A percentile compares a stretch with the other conserved stretches of the same genome.
These are phyloP conservation scores for Trametes sp. DNA, from an alignment of 1,284 basidiomycete species.

Conservation along the genomic window DNA sequence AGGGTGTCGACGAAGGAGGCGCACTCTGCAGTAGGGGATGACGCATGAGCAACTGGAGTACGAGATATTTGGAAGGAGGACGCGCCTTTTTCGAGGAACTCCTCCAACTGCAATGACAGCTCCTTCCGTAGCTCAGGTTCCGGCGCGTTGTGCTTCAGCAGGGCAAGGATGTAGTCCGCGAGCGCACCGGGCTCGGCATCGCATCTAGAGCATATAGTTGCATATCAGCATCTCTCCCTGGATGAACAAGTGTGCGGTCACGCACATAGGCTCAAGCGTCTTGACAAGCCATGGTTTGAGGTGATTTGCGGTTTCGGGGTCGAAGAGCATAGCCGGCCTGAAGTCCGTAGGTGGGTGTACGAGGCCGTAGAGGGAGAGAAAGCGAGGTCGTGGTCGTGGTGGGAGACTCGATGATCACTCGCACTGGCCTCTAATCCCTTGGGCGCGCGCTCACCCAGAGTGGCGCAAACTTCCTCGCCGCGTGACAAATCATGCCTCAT, in stretches of 20 bases:
- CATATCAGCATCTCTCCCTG: slow-evolving; percentile 18
- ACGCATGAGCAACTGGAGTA: slow-evolving; percentile 12
- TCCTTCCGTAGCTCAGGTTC: slow-evolving; percentile 87
- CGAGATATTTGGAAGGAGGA: slow-evolving; percentile 15
- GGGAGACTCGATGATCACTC: slow-evolving; percentile 21
- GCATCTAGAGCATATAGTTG: slow-evolving; percentile 63
- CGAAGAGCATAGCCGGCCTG: slow-evolving; percentile 62
- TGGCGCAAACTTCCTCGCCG: slow-evolving; percentile 34
- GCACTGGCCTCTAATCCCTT: slow-evolving; percentile 6
- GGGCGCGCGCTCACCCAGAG: slow-evolving; percentile 16
- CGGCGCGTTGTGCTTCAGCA: slow-evolving; percentile 88
- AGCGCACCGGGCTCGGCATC: slow-evolving; percentile 96
- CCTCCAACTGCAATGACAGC: slow-evolving; percentile 80
- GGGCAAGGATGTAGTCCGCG: slow-evolving; percentile 94
- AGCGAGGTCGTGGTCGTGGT: slow-evolving; percentile 20
- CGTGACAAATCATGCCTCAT: slow-evolving; percentile 23
- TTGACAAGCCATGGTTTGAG: slow-evolving; percentile 86
- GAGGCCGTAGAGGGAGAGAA: slow-evolving; percentile 4
- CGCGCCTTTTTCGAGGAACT: slow-evolving; percentile 91
- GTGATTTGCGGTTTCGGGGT: slow-evolving; percentile 64
- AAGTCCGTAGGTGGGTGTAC: slow-evolving; percentile 1
- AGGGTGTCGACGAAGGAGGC: slow-evolving; percentile 83
- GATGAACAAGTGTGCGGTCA: slow-evolving; percentile 27
- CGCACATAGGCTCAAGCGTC: slow-evolving; percentile 87
- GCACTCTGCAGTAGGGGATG: slow-evolving; percentile 61